Evolutionary conservation across 371 early-diverging fungal genomes (phyloP).

Genomic region (Apophysomyces elegans): DNA sequence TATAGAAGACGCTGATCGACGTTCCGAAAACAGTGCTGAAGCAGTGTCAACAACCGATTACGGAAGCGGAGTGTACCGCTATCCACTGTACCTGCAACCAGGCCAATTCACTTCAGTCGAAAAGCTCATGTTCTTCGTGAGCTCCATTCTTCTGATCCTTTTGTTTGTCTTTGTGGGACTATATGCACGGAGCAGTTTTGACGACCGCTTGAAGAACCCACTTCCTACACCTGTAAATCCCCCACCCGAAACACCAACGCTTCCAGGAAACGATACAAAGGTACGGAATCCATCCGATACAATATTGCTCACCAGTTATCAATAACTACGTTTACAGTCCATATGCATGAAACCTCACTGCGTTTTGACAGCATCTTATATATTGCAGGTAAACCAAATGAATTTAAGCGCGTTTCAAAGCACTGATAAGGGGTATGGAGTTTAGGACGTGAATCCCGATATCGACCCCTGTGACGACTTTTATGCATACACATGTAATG

Average conservation of each 20-base stretch:
- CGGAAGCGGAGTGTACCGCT: slow-evolving; percentile 36
- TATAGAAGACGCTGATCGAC: slow-evolving; percentile 22
- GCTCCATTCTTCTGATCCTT: slow-evolving; percentile 42
- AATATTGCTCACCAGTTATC: background rate
- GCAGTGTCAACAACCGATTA: slow-evolving; percentile 27
- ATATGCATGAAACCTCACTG: slow-evolving; percentile 54
- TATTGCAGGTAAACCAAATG: slow-evolving; percentile 35
- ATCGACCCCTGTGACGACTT: slow-evolving; percentile 62
- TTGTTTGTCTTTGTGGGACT: slow-evolving; percentile 47
- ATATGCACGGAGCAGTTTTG: slow-evolving; percentile 44
- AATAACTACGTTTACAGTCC: slow-evolving; percentile 15
- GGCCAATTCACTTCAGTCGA: slow-evolving; percentile 54
- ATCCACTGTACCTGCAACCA: slow-evolving; percentile 46
- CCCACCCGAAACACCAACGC: slow-evolving; percentile 24
- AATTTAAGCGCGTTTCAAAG: background rate
- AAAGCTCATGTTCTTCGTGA: slow-evolving; percentile 50
- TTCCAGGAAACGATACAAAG: slow-evolving; percentile 22
- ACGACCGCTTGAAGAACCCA: slow-evolving; percentile 23
- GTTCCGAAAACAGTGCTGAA: slow-evolving; percentile 19
- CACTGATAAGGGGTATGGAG: background rate
- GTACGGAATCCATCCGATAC: slow-evolving; percentile 9
- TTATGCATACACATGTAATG: slow-evolving; percentile 38
- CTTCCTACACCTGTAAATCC: slow-evolving; percentile 20
- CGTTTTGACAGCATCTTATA: slow-evolving; percentile 50
- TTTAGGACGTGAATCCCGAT: slow-evolving; percentile 46